phyloP scores from a whole-genome alignment of 768 basidiomycete species.

The Termitomyces sp. region DNA sequence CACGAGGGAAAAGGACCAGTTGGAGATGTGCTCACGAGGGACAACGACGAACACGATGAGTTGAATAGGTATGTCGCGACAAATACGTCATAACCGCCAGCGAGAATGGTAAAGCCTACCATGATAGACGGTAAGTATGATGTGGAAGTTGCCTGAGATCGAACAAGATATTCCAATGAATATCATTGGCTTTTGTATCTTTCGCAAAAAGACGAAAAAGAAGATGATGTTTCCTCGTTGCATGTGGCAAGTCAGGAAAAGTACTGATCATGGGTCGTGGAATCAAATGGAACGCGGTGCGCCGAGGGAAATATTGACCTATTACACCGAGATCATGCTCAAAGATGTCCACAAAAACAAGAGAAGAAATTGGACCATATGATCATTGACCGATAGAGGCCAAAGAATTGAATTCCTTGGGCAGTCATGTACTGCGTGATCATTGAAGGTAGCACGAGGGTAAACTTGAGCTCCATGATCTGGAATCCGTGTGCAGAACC shows the following conservation, averaged over 20 bases:
- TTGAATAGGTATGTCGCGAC: conserved; percentile 63
- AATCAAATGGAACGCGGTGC: not conserved
- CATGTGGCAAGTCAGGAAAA: not conserved
- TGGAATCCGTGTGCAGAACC: not conserved
- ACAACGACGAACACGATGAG: conserved; percentile 39
- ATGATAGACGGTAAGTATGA: conserved; percentile 23
- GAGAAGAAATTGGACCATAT: not conserved
- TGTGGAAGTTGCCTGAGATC: not conserved
- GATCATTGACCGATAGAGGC: not conserved
- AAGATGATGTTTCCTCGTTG: not conserved
- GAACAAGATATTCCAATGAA: not conserved
- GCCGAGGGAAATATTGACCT: not conserved
- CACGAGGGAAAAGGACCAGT: conserved; percentile 54
- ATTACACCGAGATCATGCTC: too few relatives aligned
- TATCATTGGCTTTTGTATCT: not conserved
- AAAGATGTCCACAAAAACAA: not conserved
- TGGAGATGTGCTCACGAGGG: conserved; percentile 40
- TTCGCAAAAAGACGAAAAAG: not conserved
- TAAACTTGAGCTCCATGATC: not conserved
- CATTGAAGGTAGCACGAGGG: not conserved
- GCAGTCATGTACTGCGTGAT: not conserved
- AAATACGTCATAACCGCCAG: conserved; percentile 59
- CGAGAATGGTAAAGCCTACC: conserved; percentile 66
- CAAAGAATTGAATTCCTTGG: not conserved
- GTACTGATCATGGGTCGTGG: not conserved